These are phyloP conservation scores for Boletus rubescentipes DNA, from an alignment of 768 basidiomycete species.

Conservation along the genomic window DNA sequence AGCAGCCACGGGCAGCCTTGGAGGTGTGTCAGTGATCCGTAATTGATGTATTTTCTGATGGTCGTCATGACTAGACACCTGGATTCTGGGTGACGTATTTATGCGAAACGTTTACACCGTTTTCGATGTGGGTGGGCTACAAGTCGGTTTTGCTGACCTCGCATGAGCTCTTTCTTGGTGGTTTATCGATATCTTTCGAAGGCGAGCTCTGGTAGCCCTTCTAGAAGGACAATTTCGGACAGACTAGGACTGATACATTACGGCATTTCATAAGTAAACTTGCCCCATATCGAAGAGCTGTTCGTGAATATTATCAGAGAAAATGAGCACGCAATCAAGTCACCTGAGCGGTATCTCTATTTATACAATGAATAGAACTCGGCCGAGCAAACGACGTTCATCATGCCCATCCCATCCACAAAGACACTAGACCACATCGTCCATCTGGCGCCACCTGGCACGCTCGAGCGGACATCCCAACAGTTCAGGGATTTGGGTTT, in stretches of 20 bases:
- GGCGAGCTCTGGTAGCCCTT: conserved; percentile 1
- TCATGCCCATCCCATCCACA: conserved; percentile 36
- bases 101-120: conserved; percentile 46
- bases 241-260: not conserved
- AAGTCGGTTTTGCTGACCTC: conserved; percentile 42
- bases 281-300: not conserved
- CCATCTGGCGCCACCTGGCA: conserved; percentile 65
- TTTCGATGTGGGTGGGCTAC: conserved; percentile 40
- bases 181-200: not conserved
- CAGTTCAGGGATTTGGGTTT: conserved; percentile 65
- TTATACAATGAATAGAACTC: not conserved
- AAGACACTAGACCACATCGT: conserved; percentile 66
- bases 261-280: not conserved
- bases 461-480: conserved; percentile 46
- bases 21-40: conserved; percentile 13
- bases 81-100: conserved; percentile 42
- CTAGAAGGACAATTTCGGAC: not conserved
- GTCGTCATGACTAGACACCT: conserved; percentile 19
- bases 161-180: conserved; percentile 10
- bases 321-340: not conserved
- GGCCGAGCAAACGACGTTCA: not conserved
- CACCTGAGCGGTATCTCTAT: not conserved
- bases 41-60: not conserved
- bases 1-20: conserved; percentile 12
- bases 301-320: not conserved